A percentile compares a stretch with the other conserved stretches of the same genome.
These are phyloP conservation scores for Macadamia integrifolia DNA, from an alignment of 164 flowering plant species.

Conservation along the genomic window DNA sequence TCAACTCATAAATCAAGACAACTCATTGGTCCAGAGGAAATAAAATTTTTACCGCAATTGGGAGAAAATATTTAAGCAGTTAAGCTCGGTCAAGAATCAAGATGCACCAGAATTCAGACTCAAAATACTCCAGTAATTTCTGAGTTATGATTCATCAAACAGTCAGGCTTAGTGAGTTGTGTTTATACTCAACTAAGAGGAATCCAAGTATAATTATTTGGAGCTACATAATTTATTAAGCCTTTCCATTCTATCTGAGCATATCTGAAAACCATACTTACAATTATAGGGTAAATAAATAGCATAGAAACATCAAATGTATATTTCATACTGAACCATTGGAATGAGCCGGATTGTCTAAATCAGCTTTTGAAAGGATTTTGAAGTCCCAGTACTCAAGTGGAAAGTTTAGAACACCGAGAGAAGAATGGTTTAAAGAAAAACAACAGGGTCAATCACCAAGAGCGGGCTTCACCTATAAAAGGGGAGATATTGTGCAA, in stretches of 20 bases:
- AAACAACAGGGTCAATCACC: not conserved
- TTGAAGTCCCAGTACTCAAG: not conserved
- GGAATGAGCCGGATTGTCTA: not conserved
- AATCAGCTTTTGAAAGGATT: not conserved
- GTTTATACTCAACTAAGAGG: not conserved
- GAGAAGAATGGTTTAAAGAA: not conserved
- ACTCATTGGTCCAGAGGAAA: not conserved
- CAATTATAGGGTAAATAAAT: not conserved
- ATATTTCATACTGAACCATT: not conserved
- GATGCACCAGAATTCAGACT: too few species aligned
- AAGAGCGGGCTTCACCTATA: too few species aligned
- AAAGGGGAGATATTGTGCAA: too few species aligned
- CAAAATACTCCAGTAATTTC: too few species aligned
- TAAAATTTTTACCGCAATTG: not conserved
- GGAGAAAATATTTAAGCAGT: not conserved
- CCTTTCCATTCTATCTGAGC: too few species aligned
- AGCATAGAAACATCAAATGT: not conserved
- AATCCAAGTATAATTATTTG: too few species aligned
- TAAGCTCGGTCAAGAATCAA: too few species aligned
- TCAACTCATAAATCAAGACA: not conserved
- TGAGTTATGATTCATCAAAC: too few species aligned
- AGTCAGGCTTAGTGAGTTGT: too few species aligned
- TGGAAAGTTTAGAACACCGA: not conserved
- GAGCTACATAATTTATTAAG: too few species aligned
- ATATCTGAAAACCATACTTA: too few species aligned